A percentile compares a stretch with the other conserved stretches of the same genome.
Conservation (phyloP, 371 early-diverging fungal species). For the Mucor saturninus region DNA sequence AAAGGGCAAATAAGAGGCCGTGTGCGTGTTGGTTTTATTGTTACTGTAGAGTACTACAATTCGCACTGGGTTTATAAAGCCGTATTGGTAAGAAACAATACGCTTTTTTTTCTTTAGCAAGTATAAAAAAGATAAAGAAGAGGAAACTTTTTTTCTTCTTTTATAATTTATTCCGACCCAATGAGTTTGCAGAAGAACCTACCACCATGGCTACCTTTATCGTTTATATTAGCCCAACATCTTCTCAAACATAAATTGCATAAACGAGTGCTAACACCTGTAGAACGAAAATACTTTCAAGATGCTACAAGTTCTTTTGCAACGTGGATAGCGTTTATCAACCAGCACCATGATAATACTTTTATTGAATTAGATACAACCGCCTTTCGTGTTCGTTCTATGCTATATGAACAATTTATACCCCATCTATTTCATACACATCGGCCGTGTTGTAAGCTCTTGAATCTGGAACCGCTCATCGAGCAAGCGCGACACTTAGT, state of each 20-base stretch:
- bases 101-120: neutral
- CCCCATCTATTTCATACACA: constrained; percentile 55
- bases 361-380: constrained; percentile 32
- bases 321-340: constrained; percentile 56
- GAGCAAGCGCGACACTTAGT: constrained; percentile 12
- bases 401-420: constrained; percentile 76
- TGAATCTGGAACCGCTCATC: constrained; percentile 12
- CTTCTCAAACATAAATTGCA: constrained; percentile 31
- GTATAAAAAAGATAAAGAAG: neutral
- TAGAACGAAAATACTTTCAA: constrained; percentile 48
- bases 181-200: constrained; percentile 6
- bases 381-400: constrained; percentile 69
- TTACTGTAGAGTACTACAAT: no score
- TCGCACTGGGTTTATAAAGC: no score
- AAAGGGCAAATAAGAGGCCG: no score
- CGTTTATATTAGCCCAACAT: constrained; percentile 38
- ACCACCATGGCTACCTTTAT: constrained; percentile 26
- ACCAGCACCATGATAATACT: constrained; percentile 30
- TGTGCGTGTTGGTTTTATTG: no score
- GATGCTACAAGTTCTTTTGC: constrained; percentile 44
- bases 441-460: constrained; percentile 40
- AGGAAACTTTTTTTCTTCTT: neutral
- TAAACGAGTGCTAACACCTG: constrained; percentile 22
- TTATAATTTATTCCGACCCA: neutral
- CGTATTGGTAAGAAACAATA: neutral